Evolutionary conservation across 306 rosid genomes (phyloP).

Genomic region (Castanea sativa): DNA sequence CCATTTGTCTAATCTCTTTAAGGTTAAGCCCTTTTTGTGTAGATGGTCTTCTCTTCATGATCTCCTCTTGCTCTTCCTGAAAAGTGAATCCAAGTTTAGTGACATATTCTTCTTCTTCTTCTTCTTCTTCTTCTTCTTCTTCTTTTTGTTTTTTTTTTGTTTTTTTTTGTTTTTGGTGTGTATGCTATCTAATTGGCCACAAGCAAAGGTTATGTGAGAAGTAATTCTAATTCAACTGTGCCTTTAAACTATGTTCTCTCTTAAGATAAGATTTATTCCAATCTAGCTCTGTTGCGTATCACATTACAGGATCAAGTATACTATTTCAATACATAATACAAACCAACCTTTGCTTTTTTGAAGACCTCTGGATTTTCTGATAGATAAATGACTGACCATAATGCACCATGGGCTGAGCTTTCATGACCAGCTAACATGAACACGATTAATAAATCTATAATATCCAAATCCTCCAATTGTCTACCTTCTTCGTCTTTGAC

Average conservation of each 20-base stretch:
- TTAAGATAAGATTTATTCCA: neutral
- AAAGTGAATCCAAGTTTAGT: neutral
- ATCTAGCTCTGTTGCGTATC: neutral
- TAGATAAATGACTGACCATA: slow-evolving; percentile 71
- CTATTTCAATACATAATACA: neutral
- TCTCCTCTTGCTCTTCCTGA: slow-evolving; percentile 67
- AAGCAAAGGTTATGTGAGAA: neutral
- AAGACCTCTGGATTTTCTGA: slow-evolving; percentile 42
- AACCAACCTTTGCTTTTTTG: slow-evolving; percentile 55
- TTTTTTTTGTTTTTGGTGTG: too few relatives aligned
- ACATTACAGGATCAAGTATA: neutral
- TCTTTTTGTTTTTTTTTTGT: too few relatives aligned
- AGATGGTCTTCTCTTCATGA: slow-evolving; percentile 40
- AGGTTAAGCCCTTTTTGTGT: slow-evolving; percentile 41
- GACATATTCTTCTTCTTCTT: too few relatives aligned
- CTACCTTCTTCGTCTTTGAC: slow-evolving; percentile 36
- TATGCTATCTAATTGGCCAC: neutral
- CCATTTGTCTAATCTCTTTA: slow-evolving; percentile 59
- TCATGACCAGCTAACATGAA: slow-evolving; percentile 88
- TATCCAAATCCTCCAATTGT: slow-evolving; percentile 43
- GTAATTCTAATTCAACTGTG: too few relatives aligned
- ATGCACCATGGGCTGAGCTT: slow-evolving; percentile 68
- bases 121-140: too few relatives aligned
- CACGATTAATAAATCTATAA: slow-evolving; percentile 41
- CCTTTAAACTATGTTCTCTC: neutral